Conservation (phyloP, 2,329 filamentous ascomycete genomes). For the Pseudogymnoascus sp. region DNA sequence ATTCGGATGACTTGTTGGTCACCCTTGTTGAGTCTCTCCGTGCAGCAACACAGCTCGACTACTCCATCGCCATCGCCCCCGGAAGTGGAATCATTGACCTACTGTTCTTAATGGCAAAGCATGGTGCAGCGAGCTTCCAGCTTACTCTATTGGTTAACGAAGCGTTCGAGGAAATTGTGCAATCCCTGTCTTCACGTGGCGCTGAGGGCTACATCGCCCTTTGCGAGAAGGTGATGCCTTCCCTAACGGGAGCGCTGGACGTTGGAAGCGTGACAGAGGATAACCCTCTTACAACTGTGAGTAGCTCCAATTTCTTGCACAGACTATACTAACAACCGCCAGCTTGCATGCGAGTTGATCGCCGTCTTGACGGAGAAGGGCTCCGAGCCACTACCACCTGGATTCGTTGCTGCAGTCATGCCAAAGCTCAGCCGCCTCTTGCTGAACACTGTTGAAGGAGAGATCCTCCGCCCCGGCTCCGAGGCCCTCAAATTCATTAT, state of each 20-base stretch:
- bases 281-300: constrained; percentile 68
- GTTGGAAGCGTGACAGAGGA: constrained; percentile 79
- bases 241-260: constrained; percentile 81
- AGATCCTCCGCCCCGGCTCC: constrained; percentile 78
- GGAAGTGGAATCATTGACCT: constrained; percentile 69
- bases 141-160: constrained; percentile 81
- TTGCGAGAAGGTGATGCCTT: constrained; percentile 79
- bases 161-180: constrained; percentile 81
- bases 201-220: constrained; percentile 65
- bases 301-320: constrained; percentile 19
- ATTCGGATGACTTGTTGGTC: constrained; percentile 86
- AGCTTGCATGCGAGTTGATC: constrained; percentile 77
- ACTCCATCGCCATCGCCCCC: constrained; percentile 61
- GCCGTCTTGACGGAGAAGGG: constrained; percentile 74
- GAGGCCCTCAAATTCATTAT: constrained; percentile 84
- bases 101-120: constrained; percentile 81
- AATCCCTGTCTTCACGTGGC: constrained; percentile 54
- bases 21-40: constrained; percentile 81
- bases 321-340: constrained; percentile 19
- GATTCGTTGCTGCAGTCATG: constrained; percentile 76
- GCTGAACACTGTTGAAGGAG: constrained; percentile 76
- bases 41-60: constrained; percentile 73
- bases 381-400: constrained; percentile 73
- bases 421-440: constrained; percentile 80
- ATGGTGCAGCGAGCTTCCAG: constrained; percentile 85